Evolutionary conservation across 306 rosid genomes (phyloP), one percentile per base, ranked within the genome.

Genomic region (Rosa chinensis): DNA sequence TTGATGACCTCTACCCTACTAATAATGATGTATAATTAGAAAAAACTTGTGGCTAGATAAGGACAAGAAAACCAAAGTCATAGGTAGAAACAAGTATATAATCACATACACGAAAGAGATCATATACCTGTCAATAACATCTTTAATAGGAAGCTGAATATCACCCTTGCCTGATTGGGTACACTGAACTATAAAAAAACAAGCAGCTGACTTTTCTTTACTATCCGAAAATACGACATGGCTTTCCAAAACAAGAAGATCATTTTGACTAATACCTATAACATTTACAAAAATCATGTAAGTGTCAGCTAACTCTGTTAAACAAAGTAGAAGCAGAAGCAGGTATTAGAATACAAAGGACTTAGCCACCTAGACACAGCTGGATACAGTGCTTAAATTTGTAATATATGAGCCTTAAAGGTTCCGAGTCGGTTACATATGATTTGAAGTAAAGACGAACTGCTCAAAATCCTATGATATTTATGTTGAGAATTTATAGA

Each of bases 131-230:
- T 76, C 73, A 40, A 90, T 75, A 10, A 79, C 78, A 81, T 90
- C 93, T 79, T 85, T 84, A 70, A 92, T 73, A 32, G 97, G 91
- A 82, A 88, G 64, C 80, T 42, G 78, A 86, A 77, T 82, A 43
- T 74, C 83, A 70, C 79, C 86, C 43, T 72, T 50, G 76, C 75
- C 68, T 7, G 80, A 62, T 77, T 53, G 55, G 78, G 84, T 73
- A 86, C 90, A 92, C 75, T 80, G 91, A 84, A 92, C 90, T 55
- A 92, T 87, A 76, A 80, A 92, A 82, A 92, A 90, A 78, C 80
- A 85, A 81, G 87, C 80, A 52, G 90, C 88, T 76, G 81, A 74
- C 91, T 88, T 94, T 75, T 84, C 92, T 86, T 87, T 90, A 87
- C 85, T 82, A 48, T 80, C 80, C 78, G 96, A 92, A 84, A 89